phyloP scores from a whole-genome alignment of 331 rosid genomes.

The Acacia pycnantha region DNA sequence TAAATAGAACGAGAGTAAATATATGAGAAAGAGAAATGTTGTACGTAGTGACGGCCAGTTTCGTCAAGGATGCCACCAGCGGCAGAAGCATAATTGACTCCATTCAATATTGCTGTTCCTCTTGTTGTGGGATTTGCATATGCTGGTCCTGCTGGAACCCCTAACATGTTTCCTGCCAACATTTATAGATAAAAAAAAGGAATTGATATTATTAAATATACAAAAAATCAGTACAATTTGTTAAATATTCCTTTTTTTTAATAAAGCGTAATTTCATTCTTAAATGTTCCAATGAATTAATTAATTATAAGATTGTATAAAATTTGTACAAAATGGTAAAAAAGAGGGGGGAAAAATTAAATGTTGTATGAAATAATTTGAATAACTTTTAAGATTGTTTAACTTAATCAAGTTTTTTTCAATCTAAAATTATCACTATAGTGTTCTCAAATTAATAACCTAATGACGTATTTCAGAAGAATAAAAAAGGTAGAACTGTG shows the following conservation, averaged over 20 bases:
- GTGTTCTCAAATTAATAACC: background rate
- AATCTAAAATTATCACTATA: background rate
- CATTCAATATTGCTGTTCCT: conserved; percentile 48
- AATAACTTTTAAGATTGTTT: background rate
- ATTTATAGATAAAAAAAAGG: background rate
- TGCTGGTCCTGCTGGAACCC: conserved; percentile 66
- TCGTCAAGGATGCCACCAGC: conserved; percentile 78
- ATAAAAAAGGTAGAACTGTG: background rate
- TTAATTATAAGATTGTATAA: too few species aligned
- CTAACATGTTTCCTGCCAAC: conserved; percentile 51
- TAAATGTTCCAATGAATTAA: too few species aligned
- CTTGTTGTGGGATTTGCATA: conserved; percentile 52
- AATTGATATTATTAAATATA: too few species aligned
- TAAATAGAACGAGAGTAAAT: too few species aligned
- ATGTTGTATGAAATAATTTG: background rate
- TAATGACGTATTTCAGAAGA: background rate
- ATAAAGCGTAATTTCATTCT: too few species aligned
- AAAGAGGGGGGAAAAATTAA: too few species aligned
- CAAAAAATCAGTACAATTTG: too few species aligned
- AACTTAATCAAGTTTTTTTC: background rate
- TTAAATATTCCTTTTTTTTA: too few species aligned
- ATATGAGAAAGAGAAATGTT: background rate
- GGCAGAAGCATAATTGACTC: conserved; percentile 86
- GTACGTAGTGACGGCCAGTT: conserved; percentile 69
- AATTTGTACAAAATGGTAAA: background rate